Percentiles rank a stretch among this genome's conserved stretches.
phyloP scores from a whole-genome alignment of 2,329 filamentous ascomycete genomes.

The Epichloe typhina region DNA sequence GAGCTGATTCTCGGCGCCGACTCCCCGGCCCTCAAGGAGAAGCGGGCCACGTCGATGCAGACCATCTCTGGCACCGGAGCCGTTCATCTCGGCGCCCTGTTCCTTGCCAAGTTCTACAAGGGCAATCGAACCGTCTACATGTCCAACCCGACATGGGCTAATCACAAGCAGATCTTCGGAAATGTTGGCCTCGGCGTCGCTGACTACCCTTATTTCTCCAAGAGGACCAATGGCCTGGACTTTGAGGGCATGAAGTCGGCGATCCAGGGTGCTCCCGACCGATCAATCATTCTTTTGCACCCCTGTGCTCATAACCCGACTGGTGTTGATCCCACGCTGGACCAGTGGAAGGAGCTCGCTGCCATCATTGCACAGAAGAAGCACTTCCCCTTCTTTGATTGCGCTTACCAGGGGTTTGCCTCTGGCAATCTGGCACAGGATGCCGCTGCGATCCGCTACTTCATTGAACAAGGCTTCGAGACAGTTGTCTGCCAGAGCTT shows the following conservation, averaged over 20 bases:
- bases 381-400: constrained; percentile 98
- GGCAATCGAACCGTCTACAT: constrained; percentile 70
- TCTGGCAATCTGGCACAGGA: constrained; percentile 78
- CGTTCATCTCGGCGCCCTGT: constrained; percentile 83
- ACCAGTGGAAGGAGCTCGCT: constrained; percentile 90
- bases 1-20: constrained; percentile 74
- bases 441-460: constrained; percentile 87
- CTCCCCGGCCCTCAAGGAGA: constrained; percentile 72
- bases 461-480: constrained; percentile 82
- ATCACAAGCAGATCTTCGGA: constrained; percentile 96
- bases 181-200: constrained; percentile 71
- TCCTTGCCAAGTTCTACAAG: constrained; percentile 84
- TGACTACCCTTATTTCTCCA: constrained; percentile 88
- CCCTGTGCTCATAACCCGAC: constrained; percentile 97
- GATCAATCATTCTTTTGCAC: constrained; percentile 81
- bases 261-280: constrained; percentile 57
- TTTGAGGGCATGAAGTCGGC: constrained; percentile 74
- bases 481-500: constrained; percentile 85
- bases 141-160: constrained; percentile 93
- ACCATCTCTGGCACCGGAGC: constrained; percentile 97
- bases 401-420: constrained; percentile 94
- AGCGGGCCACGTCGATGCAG: constrained; percentile 70
- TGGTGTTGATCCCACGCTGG: constrained; percentile 83
- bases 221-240: constrained; percentile 79
- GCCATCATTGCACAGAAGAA: constrained; percentile 59